Percentiles rank a stretch among this genome's conserved stretches.
These are phyloP conservation scores for Epichloe uncinata DNA, from an alignment of 2,329 filamentous ascomycete genomes.

Conservation along the genomic window DNA sequence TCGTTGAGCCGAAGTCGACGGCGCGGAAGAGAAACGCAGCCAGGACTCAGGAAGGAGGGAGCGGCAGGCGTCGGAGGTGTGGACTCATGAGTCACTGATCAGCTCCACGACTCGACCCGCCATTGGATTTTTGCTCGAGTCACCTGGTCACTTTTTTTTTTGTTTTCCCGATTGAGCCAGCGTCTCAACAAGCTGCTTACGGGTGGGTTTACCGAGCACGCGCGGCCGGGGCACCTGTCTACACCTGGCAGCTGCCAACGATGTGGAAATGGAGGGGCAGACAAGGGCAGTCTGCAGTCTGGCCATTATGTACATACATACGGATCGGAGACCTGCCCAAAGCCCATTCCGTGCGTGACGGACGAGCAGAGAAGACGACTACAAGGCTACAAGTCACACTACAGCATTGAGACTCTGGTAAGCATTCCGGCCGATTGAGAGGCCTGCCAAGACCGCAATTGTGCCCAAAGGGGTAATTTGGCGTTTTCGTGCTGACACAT, in stretches of 20 bases:
- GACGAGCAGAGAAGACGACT: neutral
- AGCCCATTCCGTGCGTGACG: too few species aligned
- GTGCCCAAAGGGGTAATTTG: neutral
- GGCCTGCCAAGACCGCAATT: neutral
- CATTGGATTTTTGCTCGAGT: neutral
- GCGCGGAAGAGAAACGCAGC: too few species aligned
- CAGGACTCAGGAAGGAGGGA: too few species aligned
- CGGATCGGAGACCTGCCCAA: neutral
- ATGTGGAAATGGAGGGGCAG: neutral
- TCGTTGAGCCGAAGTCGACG: too few species aligned
- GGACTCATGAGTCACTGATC: neutral
- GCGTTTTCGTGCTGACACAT: neutral
- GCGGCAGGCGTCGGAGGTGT: slow-evolving; percentile 4
- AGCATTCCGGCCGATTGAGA: neutral
- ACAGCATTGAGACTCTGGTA: neutral
- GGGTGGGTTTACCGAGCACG: slow-evolving; percentile 2
- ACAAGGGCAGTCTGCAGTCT: neutral
- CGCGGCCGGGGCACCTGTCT: neutral
- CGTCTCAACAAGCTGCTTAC: neutral
- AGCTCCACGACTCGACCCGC: neutral
- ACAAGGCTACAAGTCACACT: neutral
- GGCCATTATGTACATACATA: too few species aligned
- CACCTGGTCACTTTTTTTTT: slow-evolving; percentile 1
- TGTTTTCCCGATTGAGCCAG: neutral
- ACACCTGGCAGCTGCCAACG: neutral